A percentile compares a stretch with the other conserved stretches of the same genome.
These are phyloP conservation scores for Quercus lobata DNA, from an alignment of 331 rosid genomes.

Conservation along the genomic window DNA sequence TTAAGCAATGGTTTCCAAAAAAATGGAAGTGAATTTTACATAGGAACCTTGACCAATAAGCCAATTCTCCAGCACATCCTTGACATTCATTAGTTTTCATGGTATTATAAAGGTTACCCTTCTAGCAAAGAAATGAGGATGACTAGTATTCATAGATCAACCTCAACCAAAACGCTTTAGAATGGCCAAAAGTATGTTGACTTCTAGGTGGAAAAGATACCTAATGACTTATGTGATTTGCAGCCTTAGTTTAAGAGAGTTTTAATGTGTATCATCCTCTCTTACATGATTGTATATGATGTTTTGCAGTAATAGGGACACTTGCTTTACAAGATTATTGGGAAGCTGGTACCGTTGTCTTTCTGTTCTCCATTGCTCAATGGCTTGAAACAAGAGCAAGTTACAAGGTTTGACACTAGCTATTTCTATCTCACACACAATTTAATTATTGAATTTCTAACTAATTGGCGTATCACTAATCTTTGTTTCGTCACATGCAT, in stretches of 20 bases:
- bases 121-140: not conserved
- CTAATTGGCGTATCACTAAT: not conserved
- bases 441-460: not conserved
- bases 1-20: not conserved
- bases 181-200: not conserved
- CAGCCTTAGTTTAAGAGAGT: not conserved
- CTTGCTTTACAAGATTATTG: conserved; percentile 57
- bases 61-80: not conserved
- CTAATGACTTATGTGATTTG: not conserved
- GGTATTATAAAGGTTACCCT: too few relatives aligned
- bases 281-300: not conserved
- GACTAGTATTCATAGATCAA: not conserved
- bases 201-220: not conserved
- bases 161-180: not conserved
- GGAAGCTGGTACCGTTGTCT: conserved; percentile 91
- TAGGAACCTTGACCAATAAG: not conserved
- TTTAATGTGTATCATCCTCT: not conserved
- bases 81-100: too few relatives aligned
- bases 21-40: not conserved
- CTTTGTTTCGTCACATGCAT: not conserved
- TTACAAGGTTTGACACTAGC: conserved; percentile 55
- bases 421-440: not conserved
- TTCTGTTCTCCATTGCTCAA: conserved; percentile 81
- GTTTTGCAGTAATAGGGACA: conserved; percentile 65
- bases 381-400: conserved; percentile 89